phyloP scores from a whole-genome alignment of 192 early-diverging fungal genomes.

The Podila epigama region DNA sequence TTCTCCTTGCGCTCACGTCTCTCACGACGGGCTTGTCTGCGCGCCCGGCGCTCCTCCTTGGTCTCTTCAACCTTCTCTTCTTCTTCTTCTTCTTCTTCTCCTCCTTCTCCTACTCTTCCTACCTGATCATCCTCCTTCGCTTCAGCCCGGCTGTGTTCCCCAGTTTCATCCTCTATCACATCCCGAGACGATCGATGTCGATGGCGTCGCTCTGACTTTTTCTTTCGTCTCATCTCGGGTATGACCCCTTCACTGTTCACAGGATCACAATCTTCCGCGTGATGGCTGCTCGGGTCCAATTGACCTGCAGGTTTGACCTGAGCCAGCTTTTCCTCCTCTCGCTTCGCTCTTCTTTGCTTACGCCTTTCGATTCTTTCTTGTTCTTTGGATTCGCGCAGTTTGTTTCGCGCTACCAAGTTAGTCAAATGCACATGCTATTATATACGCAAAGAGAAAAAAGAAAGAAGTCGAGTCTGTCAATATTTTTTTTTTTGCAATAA shows the following conservation, averaged over 20 bases:
- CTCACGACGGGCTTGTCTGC: constrained; percentile 4
- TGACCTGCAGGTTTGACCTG: not conserved
- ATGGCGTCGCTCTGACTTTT: constrained; percentile 12
- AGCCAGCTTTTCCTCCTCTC: constrained; percentile 19
- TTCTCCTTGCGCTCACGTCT: constrained; percentile 28
- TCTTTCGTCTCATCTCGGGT: not conserved
- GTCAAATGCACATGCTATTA: constrained; percentile 31
- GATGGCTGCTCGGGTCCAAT: too few species aligned
- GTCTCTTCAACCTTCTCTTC: constrained; percentile 15
- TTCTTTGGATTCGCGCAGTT: constrained; percentile 22
- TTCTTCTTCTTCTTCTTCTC: not conserved
- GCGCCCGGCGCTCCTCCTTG: not conserved
- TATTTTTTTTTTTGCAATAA: not conserved
- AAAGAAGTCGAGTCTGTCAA: too few species aligned
- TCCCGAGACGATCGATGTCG: constrained; percentile 31
- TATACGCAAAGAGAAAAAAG: not conserved
- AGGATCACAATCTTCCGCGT: too few species aligned
- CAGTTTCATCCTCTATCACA: constrained; percentile 5
- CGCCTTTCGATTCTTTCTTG: constrained; percentile 16
- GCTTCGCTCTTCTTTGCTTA: constrained; percentile 9
- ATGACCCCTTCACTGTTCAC: too few species aligned
- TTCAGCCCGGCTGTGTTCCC: not conserved
- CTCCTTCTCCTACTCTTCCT: not conserved
- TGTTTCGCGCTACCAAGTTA: constrained; percentile 34
- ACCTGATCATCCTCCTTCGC: not conserved